A percentile compares a stretch with the other conserved stretches of the same genome.
phyloP scores from a whole-genome alignment of 2,329 filamentous ascomycete species.

The Colletotrichum sp. region DNA sequence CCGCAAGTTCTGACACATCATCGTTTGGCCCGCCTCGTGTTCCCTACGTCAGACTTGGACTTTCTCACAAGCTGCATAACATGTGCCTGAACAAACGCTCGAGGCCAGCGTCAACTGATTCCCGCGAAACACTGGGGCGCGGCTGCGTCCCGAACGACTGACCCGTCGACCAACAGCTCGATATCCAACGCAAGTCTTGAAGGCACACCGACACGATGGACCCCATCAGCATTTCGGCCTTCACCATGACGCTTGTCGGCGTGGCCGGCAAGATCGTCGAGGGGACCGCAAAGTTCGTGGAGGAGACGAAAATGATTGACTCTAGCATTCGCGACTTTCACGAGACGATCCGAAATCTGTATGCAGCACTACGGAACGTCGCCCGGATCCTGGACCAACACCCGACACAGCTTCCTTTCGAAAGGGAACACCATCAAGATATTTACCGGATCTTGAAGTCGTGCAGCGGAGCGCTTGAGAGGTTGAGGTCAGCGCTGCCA shows the following conservation, averaged over 20 bases:
- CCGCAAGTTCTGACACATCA: not conserved
- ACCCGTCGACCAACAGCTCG: not conserved
- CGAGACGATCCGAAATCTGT: slow-evolving; percentile 26
- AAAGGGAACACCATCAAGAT: slow-evolving; percentile 27
- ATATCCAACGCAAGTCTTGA: not conserved
- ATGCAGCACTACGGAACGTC: slow-evolving; percentile 21
- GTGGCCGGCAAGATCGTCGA: slow-evolving; percentile 24
- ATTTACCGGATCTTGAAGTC: slow-evolving; percentile 28
- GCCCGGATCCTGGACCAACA: slow-evolving; percentile 21
- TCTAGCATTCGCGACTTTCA: slow-evolving; percentile 26
- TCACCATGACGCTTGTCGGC: slow-evolving; percentile 23
- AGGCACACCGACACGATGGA: slow-evolving; percentile 21
- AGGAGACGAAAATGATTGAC: slow-evolving; percentile 19
- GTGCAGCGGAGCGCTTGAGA: slow-evolving; percentile 24
- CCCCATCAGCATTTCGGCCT: slow-evolving; percentile 24
- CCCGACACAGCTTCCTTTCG: slow-evolving; percentile 24
- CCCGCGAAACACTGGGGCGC: not conserved
- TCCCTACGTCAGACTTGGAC: not conserved
- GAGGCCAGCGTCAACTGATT: not conserved
- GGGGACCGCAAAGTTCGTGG: slow-evolving; percentile 26
- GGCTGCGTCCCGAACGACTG: not conserved
- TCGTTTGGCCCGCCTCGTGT: not conserved
- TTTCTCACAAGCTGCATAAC: not conserved
- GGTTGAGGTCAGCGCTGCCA: slow-evolving; percentile 25
- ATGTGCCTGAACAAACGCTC: not conserved